Base-by-base conservation (phyloP, 2,329 filamentous ascomycete genomes). In the Penicillium sp. region DNA sequence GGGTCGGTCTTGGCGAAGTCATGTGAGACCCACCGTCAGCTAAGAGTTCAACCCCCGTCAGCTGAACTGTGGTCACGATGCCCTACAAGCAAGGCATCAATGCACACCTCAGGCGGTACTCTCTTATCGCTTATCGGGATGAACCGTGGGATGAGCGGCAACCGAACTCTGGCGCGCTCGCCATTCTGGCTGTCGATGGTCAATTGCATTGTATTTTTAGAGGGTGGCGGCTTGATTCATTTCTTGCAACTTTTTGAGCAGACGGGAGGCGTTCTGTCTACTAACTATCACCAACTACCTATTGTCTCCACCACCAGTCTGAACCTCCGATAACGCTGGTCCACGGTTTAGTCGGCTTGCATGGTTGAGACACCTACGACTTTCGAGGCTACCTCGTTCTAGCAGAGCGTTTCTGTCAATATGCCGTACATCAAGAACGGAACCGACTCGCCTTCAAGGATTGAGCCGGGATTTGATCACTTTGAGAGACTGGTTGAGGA, bases 401-500 rank as follows among this genome's bases (percentile, higher is more conserved):
- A 13, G 12, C 4, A 27, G 4, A 27, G 25, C 6, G 6, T n/a
- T 32, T 3, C 10, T 6, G 0, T 14, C 25, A 35, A 5, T 25
- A 66, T 66, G 63, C 61, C 63, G 13, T 65, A 58, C 35, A 50
- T 65, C 29, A 45, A 55, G 20, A 51, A 51, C 17, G 45, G 37
- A 23, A 18, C 47, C 8, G 37, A 44, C 7, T 36, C 42, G 9
- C 34, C 42, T 14, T 23, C 30, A 8, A 32, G 45, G 16, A 16
- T 44, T 35, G 37, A 48, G 15, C 28, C 34, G 17, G 31, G 5
- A 15, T 36, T 27, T 13, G 52, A 59, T 43, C 51, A 55, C 9
- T 92, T 93, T 59, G 76, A 88, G 25, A 63, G 71, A 36, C 79
- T 94, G 30, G 84, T 93, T 38, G 58, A 75, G 41, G 77, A 78